phyloP scores from a whole-genome alignment of 306 rosid species.

The Begonia loranthoides region DNA sequence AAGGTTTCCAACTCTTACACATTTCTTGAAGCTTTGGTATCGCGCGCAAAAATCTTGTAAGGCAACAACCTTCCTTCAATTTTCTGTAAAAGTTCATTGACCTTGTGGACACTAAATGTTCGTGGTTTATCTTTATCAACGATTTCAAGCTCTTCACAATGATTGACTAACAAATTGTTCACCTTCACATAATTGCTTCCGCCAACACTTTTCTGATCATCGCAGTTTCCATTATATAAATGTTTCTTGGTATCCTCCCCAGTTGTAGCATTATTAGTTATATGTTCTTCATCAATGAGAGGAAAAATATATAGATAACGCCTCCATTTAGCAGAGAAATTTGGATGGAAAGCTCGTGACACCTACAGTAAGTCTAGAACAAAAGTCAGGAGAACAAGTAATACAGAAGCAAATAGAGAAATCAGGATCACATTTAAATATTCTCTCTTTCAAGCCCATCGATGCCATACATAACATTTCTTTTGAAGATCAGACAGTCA shows the following conservation, averaged over 20 bases:
- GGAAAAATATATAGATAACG: conserved; percentile 82
- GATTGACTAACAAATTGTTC: conserved; percentile 7
- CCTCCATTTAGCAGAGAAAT: conserved; percentile 94
- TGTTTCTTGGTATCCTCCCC: conserved; percentile 19
- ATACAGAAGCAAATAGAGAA: too few species aligned
- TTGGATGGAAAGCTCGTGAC: conserved; percentile 83
- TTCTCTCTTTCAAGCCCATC: too few species aligned
- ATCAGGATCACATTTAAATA: too few species aligned
- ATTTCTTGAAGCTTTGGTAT: conserved; percentile 91
- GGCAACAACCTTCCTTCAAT: conserved; percentile 80
- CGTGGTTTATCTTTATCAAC: conserved; percentile 25
- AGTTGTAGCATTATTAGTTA: conserved; percentile 18
- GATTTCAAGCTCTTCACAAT: conserved; percentile 17
- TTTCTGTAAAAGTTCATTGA: conserved; percentile 46
- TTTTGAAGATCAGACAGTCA: neutral
- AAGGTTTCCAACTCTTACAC: conserved; percentile 41
- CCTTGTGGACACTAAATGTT: conserved; percentile 48
- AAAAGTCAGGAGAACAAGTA: conserved; percentile 2
- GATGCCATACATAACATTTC: too few species aligned
- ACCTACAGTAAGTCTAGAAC: conserved; percentile 38
- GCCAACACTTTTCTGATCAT: conserved; percentile 12
- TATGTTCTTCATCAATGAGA: conserved; percentile 32
- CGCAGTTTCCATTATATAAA: conserved; percentile 13
- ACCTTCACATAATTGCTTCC: conserved; percentile 6
- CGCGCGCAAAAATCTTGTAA: conserved; percentile 95